Conservation (phyloP, 495 filamentous ascomycete genomes). For the Immersiella caudata region DNA sequence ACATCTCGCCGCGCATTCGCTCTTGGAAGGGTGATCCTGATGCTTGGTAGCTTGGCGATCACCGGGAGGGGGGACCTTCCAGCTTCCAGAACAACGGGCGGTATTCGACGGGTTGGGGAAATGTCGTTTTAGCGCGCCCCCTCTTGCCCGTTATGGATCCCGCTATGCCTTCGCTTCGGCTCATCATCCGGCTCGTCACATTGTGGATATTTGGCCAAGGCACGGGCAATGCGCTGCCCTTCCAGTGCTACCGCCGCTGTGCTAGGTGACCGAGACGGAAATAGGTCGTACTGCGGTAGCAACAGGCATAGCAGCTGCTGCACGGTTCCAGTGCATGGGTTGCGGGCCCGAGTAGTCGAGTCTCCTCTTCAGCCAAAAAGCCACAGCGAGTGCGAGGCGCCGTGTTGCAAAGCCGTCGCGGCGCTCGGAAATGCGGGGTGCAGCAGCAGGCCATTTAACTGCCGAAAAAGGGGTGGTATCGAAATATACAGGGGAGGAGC, state of each 20-base stretch:
- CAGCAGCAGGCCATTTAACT: conserved; percentile 11
- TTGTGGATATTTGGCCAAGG: not conserved
- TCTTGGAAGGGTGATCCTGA: not conserved
- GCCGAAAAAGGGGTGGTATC: conserved; percentile 14
- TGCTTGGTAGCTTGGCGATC: not conserved
- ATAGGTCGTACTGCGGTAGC: not conserved
- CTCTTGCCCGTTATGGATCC: not conserved
- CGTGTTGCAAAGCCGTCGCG: not conserved
- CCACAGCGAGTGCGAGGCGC: not conserved
- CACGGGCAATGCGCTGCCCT: no score
- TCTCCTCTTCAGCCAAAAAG: not conserved
- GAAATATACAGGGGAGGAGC: conserved; percentile 17
- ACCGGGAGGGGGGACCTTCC: not conserved
- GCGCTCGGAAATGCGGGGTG: conserved; percentile 11
- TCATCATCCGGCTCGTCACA: not conserved
- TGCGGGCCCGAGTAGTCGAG: no score
- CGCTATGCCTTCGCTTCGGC: not conserved
- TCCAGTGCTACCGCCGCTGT: not conserved
- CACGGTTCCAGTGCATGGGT: not conserved
- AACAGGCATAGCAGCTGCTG: not conserved
- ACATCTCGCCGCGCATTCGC: not conserved
- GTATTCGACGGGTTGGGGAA: not conserved
- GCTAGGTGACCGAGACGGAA: not conserved
- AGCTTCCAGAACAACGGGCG: not conserved
- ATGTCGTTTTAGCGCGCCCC: not conserved